Evolutionary conservation across 179 eudicot species (phyloP).

Genomic region (Pouteria campechiana): DNA sequence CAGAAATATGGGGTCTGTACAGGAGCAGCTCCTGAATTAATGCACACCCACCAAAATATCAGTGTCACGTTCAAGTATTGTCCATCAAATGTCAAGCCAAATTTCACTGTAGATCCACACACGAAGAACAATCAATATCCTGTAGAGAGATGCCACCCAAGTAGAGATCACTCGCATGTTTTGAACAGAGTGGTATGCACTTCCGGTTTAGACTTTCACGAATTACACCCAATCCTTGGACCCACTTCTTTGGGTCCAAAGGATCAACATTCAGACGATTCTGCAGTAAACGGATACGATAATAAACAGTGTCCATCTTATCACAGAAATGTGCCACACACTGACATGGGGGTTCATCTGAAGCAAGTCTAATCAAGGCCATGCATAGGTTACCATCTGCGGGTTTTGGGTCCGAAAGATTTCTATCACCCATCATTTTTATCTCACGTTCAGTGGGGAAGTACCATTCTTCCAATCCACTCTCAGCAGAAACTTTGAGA

Average conservation of each 20-base stretch:
- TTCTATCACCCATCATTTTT: constrained; percentile 55
- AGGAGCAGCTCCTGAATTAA: too few relatives aligned
- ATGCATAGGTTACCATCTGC: constrained; percentile 62
- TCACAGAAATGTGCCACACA: constrained; percentile 83
- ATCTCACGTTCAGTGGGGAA: constrained; percentile 83
- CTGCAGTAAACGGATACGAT: constrained; percentile 53
- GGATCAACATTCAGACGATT: constrained; percentile 28
- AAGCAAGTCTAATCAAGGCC: constrained; percentile 57
- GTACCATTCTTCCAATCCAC: constrained; percentile 41
- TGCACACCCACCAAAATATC: too few relatives aligned
- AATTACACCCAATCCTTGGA: constrained; percentile 44
- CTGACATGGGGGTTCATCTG: constrained; percentile 39
- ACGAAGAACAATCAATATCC: constrained; percentile 58
- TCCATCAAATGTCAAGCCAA: too few relatives aligned
- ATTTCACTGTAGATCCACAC: constrained; percentile 32
- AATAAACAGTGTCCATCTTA: constrained; percentile 45
- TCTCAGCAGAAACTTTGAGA: constrained; percentile 35
- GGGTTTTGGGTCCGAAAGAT: constrained; percentile 72
- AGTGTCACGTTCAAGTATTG: too few relatives aligned
- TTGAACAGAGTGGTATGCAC: constrained; percentile 61
- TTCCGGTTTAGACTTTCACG: constrained; percentile 49
- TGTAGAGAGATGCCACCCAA: constrained; percentile 63
- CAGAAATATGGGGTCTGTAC: too few relatives aligned
- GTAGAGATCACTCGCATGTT: constrained; percentile 58
- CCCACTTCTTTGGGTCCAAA: constrained; percentile 42